Conservation (phyloP, 1,139 yeast genomes). For the Ogataea hybrid region DNA sequence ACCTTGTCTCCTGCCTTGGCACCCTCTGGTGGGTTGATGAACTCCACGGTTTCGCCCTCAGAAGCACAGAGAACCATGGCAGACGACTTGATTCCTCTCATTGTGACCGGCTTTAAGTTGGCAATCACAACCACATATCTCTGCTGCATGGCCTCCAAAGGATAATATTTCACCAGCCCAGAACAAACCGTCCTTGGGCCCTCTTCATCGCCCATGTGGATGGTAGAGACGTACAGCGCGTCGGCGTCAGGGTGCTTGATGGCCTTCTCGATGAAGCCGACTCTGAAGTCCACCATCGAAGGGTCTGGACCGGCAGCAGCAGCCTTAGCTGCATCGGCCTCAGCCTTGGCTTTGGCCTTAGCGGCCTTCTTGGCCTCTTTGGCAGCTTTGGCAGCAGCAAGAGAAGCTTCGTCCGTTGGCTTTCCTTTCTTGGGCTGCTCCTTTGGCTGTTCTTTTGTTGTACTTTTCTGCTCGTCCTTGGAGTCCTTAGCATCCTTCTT, state of each 20-base stretch:
- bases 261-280: conserved; percentile 96
- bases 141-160: conserved; percentile 80
- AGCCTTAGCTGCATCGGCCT: conserved; percentile 34
- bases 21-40: conserved; percentile 94
- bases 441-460: conserved; percentile 15
- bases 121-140: conserved; percentile 81
- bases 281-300: conserved; percentile 85
- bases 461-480: conserved; percentile 40
- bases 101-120: conserved; percentile 84
- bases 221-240: conserved; percentile 91
- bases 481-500: conserved; percentile 54
- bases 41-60: conserved; percentile 68
- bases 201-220: conserved; percentile 92
- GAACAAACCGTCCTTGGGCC: conserved; percentile 99
- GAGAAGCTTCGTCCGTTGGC: conserved; percentile 39
- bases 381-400: conserved; percentile 35
- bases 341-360: conserved; percentile 59
- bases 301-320: conserved; percentile 56
- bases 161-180: conserved; percentile 78
- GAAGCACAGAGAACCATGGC: conserved; percentile 99
- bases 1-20: conserved; percentile 95
- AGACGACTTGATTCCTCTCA: conserved; percentile 92
- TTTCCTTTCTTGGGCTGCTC: conserved; percentile 31
- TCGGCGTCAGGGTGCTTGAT: conserved; percentile 98
- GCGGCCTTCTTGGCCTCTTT: conserved; percentile 60